A percentile compares a stretch with the other conserved stretches of the same genome.
Conservation (phyloP, 441 rosid genomes). For the Brassica balearica region DNA sequence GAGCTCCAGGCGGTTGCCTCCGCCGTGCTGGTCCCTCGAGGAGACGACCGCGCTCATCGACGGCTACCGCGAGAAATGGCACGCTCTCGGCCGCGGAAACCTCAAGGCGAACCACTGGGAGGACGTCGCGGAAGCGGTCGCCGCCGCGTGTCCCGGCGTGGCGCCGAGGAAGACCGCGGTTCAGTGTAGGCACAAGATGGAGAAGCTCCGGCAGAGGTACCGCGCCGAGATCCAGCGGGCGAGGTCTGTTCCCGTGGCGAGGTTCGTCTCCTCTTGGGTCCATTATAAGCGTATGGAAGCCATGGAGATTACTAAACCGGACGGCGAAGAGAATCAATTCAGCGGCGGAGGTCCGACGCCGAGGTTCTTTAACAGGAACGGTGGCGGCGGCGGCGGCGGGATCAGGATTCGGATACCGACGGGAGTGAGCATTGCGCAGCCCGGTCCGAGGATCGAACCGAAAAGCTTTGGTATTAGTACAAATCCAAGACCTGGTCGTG, state of each 20-base stretch:
- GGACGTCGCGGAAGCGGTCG: slow-evolving; percentile 82
- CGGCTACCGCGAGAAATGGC: slow-evolving; percentile 87
- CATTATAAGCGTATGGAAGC: slow-evolving; percentile 90
- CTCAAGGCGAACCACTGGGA: slow-evolving; percentile 96
- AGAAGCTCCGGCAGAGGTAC: slow-evolving; percentile 89
- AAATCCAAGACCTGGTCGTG: slow-evolving; percentile 42
- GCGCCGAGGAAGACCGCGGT: slow-evolving; percentile 81
- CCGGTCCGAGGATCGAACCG: slow-evolving; percentile 25
- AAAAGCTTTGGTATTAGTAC: not conserved
- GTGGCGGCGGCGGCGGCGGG: slow-evolving; percentile 56
- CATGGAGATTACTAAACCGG: slow-evolving; percentile 71
- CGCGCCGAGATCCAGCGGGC: slow-evolving; percentile 93
- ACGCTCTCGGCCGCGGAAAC: slow-evolving; percentile 84
- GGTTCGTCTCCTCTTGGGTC: slow-evolving; percentile 89
- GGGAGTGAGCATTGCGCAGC: slow-evolving; percentile 77
- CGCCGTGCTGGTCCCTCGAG: slow-evolving; percentile 94
- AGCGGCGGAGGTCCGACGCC: slow-evolving; percentile 59
- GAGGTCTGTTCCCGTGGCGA: slow-evolving; percentile 79
- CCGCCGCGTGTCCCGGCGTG: slow-evolving; percentile 62
- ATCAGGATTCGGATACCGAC: slow-evolving; percentile 80
- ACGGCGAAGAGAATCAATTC: slow-evolving; percentile 47
- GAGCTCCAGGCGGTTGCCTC: slow-evolving; percentile 86
- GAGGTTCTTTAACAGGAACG: slow-evolving; percentile 62
- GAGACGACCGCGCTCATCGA: slow-evolving; percentile 87
- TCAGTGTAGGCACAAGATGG: slow-evolving; percentile 99